Conservation (phyloP, 352 stramenopile genomes). For the Elongisporangium prolatum region DNA sequence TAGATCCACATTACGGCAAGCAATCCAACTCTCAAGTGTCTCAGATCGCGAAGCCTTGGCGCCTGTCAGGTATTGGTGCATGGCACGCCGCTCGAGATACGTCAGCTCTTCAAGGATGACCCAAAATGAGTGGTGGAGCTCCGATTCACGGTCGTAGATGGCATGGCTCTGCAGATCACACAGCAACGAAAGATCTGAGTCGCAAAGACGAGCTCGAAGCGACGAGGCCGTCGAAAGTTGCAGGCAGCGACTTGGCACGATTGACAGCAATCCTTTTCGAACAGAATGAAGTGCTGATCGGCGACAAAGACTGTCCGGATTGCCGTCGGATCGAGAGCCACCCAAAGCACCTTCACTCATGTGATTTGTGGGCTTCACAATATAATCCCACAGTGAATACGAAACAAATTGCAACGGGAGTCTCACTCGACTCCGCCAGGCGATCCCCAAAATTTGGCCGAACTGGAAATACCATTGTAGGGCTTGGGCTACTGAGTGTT, state of each 20-base stretch:
- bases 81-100: conserved; percentile 30
- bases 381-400: conserved; percentile 31
- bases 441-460: conserved; percentile 55
- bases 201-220: conserved; percentile 24
- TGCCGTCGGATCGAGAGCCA: neutral
- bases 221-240: conserved; percentile 29
- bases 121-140: conserved; percentile 49
- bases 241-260: conserved; percentile 46
- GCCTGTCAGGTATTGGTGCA: conserved; percentile 47
- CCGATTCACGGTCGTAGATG: conserved; percentile 14
- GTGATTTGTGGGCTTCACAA: conserved; percentile 8
- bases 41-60: conserved; percentile 5
- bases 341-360: neutral
- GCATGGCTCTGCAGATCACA: conserved; percentile 24
- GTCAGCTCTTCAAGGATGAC: conserved; percentile 30
- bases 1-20: neutral
- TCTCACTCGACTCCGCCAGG: conserved; percentile 41
- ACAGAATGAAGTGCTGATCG: conserved; percentile 26
- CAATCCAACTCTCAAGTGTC: neutral
- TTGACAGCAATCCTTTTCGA: conserved; percentile 47
- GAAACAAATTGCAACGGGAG: conserved; percentile 55
- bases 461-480: conserved; percentile 53
- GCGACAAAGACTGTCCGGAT: conserved; percentile 2
- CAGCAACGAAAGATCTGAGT: conserved; percentile 24
- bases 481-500: conserved; percentile 18